Evolutionary conservation across 1,139 yeast species (phyloP).

Genomic region (Sugiyamaella xylanicola): DNA sequence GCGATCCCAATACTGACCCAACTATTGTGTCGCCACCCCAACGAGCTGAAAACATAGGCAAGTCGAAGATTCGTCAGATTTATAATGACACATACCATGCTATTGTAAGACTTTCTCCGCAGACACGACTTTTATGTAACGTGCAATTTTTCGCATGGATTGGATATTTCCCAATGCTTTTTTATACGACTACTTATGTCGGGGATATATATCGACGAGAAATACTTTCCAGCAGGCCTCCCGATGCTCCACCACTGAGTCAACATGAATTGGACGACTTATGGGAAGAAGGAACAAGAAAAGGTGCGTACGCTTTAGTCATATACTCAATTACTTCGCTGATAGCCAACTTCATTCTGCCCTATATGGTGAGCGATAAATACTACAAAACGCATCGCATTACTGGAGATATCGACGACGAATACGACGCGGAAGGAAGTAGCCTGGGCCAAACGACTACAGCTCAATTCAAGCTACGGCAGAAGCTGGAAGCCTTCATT

Average conservation of each 20-base stretch:
- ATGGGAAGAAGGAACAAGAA: slow-evolving; percentile 39
- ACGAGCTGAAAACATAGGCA: slow-evolving; percentile 40
- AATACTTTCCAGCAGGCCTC: slow-evolving; percentile 25
- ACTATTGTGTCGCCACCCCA: slow-evolving; percentile 28
- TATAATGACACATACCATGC: slow-evolving; percentile 43
- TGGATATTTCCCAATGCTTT: slow-evolving; percentile 44
- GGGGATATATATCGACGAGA: slow-evolving; percentile 44
- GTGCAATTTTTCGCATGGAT: slow-evolving; percentile 45
- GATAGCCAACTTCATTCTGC: slow-evolving; percentile 40
- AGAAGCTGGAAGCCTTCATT: background rate
- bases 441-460: background rate
- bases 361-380: slow-evolving; percentile 32
- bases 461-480: background rate
- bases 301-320: slow-evolving; percentile 44
- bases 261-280: slow-evolving; percentile 26
- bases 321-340: slow-evolving; percentile 44
- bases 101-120: slow-evolving; percentile 40
- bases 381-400: slow-evolving; percentile 21
- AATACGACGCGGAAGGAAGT: background rate
- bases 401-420: slow-evolving; percentile 17
- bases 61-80: slow-evolving; percentile 29
- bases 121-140: slow-evolving; percentile 37
- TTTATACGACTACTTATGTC: slow-evolving; percentile 46
- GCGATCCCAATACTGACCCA: slow-evolving; percentile 49
- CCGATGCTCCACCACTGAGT: slow-evolving; percentile 28